Percentiles rank a stretch among this genome's conserved stretches.
phyloP scores from a whole-genome alignment of 148 eudicot genomes.

The Polygonum aviculare region DNA sequence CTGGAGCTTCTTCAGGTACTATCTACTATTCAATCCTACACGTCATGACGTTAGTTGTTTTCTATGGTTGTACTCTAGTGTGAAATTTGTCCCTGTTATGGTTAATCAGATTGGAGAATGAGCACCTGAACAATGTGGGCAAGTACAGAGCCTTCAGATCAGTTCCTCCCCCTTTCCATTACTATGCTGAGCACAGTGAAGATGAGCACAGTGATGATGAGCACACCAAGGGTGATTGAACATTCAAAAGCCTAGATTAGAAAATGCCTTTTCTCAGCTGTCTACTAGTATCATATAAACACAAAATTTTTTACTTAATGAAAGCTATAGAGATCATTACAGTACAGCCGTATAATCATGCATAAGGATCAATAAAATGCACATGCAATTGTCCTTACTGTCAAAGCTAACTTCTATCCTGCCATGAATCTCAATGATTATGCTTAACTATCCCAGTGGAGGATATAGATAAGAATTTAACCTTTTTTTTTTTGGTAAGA shows the following conservation, averaged over 20 bases:
- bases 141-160: constrained; percentile 72
- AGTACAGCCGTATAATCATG: neutral
- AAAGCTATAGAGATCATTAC: neutral
- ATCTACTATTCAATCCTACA: neutral
- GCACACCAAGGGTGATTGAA: constrained; percentile 32
- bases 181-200: constrained; percentile 29
- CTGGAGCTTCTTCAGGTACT: constrained; percentile 91
- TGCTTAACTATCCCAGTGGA: too few species aligned
- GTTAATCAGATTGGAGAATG: constrained; percentile 70
- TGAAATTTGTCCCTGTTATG: constrained; percentile 3
- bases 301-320: neutral
- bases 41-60: neutral
- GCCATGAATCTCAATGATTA: too few species aligned
- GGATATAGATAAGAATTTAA: too few species aligned
- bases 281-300: neutral
- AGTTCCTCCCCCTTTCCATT: constrained; percentile 72
- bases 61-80: neutral
- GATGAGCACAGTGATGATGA: constrained; percentile 28
- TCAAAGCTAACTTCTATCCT: too few species aligned
- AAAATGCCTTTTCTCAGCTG: neutral
- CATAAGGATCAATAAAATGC: too few species aligned
- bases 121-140: constrained; percentile 81
- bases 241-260: neutral
- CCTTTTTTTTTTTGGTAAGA: too few species aligned
- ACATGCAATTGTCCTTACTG: too few species aligned